phyloP scores from a whole-genome alignment of 805 yeast species.

The Ogataea neopini region DNA sequence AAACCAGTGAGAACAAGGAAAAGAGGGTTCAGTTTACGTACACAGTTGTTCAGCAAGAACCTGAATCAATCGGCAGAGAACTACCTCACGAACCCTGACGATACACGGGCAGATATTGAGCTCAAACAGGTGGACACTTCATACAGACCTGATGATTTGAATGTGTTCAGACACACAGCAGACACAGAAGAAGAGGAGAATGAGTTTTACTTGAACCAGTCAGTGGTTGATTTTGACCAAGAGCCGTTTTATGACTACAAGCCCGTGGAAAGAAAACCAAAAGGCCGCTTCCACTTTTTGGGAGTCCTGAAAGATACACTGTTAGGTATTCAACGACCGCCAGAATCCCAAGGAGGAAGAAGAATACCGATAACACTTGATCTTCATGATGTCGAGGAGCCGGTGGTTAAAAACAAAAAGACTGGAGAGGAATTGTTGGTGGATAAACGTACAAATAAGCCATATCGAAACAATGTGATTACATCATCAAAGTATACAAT shows the following conservation, averaged over 20 bases:
- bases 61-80: conserved; percentile 29
- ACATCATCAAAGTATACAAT: conserved; percentile 86
- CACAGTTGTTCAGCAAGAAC: conserved; percentile 59
- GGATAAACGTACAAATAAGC: conserved; percentile 68
- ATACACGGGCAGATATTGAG: conserved; percentile 30
- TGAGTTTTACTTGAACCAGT: conserved; percentile 18
- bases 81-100: conserved; percentile 6
- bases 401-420: conserved; percentile 32
- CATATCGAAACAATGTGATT: conserved; percentile 67
- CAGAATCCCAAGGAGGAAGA: conserved; percentile 70
- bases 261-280: conserved; percentile 5
- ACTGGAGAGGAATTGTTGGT: conserved; percentile 40
- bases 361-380: conserved; percentile 64
- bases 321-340: conserved; percentile 46
- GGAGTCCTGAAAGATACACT: conserved; percentile 31
- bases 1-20: conserved; percentile 42
- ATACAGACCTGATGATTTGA: conserved; percentile 27
- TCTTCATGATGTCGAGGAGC: conserved; percentile 34
- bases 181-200: conserved; percentile 10
- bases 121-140: conserved; percentile 34
- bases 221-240: conserved; percentile 30
- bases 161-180: conserved; percentile 18
- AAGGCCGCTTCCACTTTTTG: conserved; percentile 9
- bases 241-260: conserved; percentile 16
- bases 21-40: conserved; percentile 66